Base-by-base conservation (phyloP, 2,329 filamentous ascomycete species). In the Knufia petricola region DNA sequence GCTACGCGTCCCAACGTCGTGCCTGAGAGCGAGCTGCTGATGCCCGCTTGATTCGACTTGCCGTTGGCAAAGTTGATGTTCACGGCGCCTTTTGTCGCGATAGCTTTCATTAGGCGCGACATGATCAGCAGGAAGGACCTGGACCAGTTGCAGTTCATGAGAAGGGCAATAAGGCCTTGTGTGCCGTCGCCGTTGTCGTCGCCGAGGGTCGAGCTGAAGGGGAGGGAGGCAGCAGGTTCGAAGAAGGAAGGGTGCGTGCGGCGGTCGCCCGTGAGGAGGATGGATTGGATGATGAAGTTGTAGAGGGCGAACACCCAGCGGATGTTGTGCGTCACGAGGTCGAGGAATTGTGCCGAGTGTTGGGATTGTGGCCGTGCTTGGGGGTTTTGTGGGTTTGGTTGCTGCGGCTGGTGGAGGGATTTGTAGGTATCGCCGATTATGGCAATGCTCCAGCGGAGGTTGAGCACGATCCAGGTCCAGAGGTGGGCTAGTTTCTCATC, bases 221-320 rank as follows among this genome's bases (percentile, higher is more conserved):
- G 26, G 26, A 28, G 26, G 26, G 26, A 6, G 26, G 26, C 6
- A 6, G 26, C 12, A 12, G 36, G 48, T 28, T 56, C 49, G 38
- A 55, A 58, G 41, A 58, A 52, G 28, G 57, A 48, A 2, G 57
- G 56, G 23, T 57, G 54, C 4, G 51, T 58, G 28, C 52, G 51
- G 15, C 55, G 64, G 42, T 70, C 64, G 12, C 66, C 64, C 28
- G 73, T 61, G 15, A 67, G 62, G 48, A 72, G 66, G 32, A 82
- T 62, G 24, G 75, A 73, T 55, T 77, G 73, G 34, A 80, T 60
- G 23, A 80, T 65, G 59, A 72, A 79, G 17, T 73, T 67, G 52
- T 75, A 71, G 45, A 81, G 70, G 53, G 90, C 83, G 30, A 88
- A 72, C 0, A 79, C 78, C 89, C 89, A 95, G 60, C 78, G 82